phyloP scores from a whole-genome alignment of 2,329 filamentous ascomycete genomes.

The Lecanosticta acicola region DNA sequence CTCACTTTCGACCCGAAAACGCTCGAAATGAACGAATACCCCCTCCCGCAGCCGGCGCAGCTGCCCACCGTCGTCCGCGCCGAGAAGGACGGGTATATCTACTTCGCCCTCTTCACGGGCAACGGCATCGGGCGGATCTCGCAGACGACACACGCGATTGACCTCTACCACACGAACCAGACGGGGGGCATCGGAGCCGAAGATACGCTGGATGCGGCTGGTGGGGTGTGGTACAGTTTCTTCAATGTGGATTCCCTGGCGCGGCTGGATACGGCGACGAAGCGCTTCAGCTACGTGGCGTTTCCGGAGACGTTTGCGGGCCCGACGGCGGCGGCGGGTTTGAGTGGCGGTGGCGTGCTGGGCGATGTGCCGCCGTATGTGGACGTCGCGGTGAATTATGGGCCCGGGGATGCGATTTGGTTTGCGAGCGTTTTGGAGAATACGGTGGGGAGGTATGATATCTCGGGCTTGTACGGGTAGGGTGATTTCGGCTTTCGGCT shows the following conservation, averaged over 20 bases:
- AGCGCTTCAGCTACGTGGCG: slow-evolving; percentile 13
- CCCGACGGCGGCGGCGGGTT: slow-evolving; percentile 2
- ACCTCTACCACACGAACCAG: slow-evolving; percentile 18
- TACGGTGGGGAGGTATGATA: slow-evolving; percentile 14
- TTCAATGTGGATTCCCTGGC: slow-evolving; percentile 15
- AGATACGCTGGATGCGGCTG: slow-evolving; percentile 19
- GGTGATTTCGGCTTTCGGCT: too few relatives aligned
- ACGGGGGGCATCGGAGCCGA: slow-evolving; percentile 13
- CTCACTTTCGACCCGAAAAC: slow-evolving; percentile 12
- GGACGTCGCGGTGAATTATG: slow-evolving; percentile 20
- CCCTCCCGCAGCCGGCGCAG: slow-evolving; percentile 12
- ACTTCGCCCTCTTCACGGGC: slow-evolving; percentile 17
- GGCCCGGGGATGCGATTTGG: slow-evolving; percentile 18
- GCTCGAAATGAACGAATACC: slow-evolving; percentile 13
- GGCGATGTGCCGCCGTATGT: slow-evolving; percentile 15
- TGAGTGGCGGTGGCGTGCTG: slow-evolving; percentile 7
- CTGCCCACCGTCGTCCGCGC: slow-evolving; percentile 17
- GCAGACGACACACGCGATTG: slow-evolving; percentile 17
- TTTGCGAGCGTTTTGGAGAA: slow-evolving; percentile 13
- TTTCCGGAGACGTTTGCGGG: slow-evolving; percentile 6
- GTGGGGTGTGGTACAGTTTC: slow-evolving; percentile 17
- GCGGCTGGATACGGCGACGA: slow-evolving; percentile 15
- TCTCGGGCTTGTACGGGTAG: background rate
- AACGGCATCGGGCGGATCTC: slow-evolving; percentile 19
- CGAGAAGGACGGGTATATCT: slow-evolving; percentile 17